Evolutionary conservation across 1,284 basidiomycete species (phyloP).

Genomic region (Amylostereum areolatum): DNA sequence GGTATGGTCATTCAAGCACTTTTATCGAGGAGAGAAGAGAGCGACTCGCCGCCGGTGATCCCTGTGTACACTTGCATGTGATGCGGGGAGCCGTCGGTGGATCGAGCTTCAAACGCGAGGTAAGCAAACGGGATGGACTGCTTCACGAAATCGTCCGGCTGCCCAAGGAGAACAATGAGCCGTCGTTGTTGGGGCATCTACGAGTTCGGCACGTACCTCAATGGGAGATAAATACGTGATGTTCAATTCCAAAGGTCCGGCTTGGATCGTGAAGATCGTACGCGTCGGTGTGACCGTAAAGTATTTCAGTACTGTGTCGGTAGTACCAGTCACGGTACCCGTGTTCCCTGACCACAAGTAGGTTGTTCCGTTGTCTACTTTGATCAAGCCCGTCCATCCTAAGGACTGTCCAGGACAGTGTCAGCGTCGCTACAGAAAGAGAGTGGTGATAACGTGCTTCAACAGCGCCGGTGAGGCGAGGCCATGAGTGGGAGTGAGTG

Average conservation of each 20-base stretch:
- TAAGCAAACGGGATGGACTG: slow-evolving; percentile 17
- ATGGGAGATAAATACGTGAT: slow-evolving; percentile 14
- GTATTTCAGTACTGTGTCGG: neutral
- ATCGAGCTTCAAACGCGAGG: slow-evolving; percentile 9
- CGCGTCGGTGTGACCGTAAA: slow-evolving; percentile 11
- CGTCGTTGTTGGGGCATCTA: neutral
- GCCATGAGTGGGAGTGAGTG: slow-evolving; percentile 8
- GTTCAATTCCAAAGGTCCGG: slow-evolving; percentile 8
- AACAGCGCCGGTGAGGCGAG: slow-evolving; percentile 1
- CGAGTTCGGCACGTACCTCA: slow-evolving; percentile 10
- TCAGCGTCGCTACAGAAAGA: neutral
- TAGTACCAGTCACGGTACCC: too few species aligned
- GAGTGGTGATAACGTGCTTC: neutral
- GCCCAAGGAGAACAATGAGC: neutral
- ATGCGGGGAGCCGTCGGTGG: slow-evolving; percentile 10
- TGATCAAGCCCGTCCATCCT: neutral
- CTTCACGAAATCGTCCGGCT: slow-evolving; percentile 13
- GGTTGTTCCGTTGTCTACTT: neutral
- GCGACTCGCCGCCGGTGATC: slow-evolving; percentile 8
- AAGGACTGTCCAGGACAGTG: slow-evolving; percentile 1
- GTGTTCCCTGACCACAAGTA: too few species aligned
- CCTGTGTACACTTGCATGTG: slow-evolving; percentile 13
- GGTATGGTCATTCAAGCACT: neutral
- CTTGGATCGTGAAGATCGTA: slow-evolving; percentile 8
- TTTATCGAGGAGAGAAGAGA: neutral